Percentiles rank a stretch among this genome's conserved stretches.
These are phyloP conservation scores for Brassica nigra DNA, from an alignment of 345 rosid genomes.

Conservation along the genomic window DNA sequence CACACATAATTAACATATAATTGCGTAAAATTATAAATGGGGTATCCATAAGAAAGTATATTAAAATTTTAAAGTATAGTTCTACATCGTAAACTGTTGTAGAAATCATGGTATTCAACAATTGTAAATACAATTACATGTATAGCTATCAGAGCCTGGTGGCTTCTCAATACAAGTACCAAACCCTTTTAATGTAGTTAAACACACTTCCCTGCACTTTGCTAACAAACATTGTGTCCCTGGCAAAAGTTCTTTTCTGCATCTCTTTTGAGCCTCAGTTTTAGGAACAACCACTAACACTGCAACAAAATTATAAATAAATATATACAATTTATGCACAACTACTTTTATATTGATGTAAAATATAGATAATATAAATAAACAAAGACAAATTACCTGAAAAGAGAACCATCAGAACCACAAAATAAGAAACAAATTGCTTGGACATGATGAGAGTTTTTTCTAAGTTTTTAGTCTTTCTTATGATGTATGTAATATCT, in stretches of 20 bases:
- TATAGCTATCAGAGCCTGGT: not conserved
- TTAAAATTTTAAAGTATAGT: not conserved
- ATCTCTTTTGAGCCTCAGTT: slow-evolving; percentile 14
- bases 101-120: not conserved
- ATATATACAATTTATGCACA: not conserved
- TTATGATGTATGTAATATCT: not conserved
- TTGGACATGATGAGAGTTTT: slow-evolving; percentile 6
- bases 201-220: slow-evolving; percentile 16
- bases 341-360: not conserved
- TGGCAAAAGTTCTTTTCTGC: not conserved
- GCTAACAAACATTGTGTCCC: slow-evolving; percentile 5
- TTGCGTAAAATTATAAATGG: not conserved
- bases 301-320: not conserved
- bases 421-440: not conserved
- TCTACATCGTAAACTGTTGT: not conserved
- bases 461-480: not conserved
- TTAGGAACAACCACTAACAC: slow-evolving; percentile 2
- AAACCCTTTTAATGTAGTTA: not conserved
- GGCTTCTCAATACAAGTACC: slow-evolving; percentile 22
- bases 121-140: slow-evolving; percentile 20
- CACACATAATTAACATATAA: not conserved
- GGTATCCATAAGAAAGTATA: not conserved
- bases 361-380: not conserved
- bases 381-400: slow-evolving; percentile 2
- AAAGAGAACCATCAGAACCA: slow-evolving; percentile 14